Base-by-base conservation (phyloP, 192 early-diverging fungal species). In the Phlyctochytrium arcticum region DNA sequence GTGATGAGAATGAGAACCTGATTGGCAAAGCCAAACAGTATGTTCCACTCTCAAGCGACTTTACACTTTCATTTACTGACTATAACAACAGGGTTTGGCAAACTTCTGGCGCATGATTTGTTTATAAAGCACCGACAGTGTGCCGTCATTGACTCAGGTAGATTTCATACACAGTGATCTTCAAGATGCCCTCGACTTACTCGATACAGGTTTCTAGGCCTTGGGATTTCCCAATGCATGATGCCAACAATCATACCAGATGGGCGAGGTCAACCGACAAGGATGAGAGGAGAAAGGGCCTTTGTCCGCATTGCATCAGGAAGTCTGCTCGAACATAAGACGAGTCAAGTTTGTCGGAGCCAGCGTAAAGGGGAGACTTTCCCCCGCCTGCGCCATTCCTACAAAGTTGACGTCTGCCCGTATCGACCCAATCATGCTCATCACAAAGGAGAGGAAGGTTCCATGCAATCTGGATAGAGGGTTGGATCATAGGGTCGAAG, bases 1-100 rank as follows among this genome's bases (percentile, higher is more conserved):
- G 60, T 19, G 84, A 87, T 6, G 68, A 72, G 5, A 67, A 88
- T 12, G 86, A 85, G 32, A 68, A 75, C 12, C 19, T 80, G 2
- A 89, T 92, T 62, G 94, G 92, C 23, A 87, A 90, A 67, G 90
- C 92, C 23, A 87, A 92, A 37, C 91, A 92, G 64, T 61, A 44
- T 17, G 48, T 42, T 30, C n/a, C 21, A 24, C 19, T n/a, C 34
- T 5, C 50, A 26, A 30, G 4, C 0, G 42, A 6, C 0, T 54
- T n/a, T 37, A 9, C 17, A 19, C n/a, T 0, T 5, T 46, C 23
- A 2, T 0, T 21, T 10, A 7, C 30, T 57, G 4, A 57, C 56
- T 5, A 0, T 21, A 2, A 5, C 31, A 39, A 33, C 36, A 54
- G 65, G 70, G 82, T 85, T 21, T 94, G 92, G 92, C 89, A 96